phyloP scores from a whole-genome alignment of 169 alveolate genomes.

The Plasmodium inui region DNA sequence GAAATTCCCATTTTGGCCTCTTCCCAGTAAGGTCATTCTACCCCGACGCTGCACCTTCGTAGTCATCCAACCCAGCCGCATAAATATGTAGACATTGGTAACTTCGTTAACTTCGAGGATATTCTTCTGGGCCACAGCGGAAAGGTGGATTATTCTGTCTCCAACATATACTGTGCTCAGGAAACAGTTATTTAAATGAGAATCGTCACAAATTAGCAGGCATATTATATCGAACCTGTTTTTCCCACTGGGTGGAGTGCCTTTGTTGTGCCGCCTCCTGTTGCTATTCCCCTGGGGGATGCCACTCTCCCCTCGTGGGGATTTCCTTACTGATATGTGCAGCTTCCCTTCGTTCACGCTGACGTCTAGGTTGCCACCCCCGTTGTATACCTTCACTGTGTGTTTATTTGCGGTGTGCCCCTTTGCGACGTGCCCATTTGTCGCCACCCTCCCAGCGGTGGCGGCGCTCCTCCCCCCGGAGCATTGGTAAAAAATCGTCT shows the following conservation, averaged over 20 bases:
- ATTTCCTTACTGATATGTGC: neutral
- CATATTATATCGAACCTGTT: neutral
- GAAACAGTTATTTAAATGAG: slow-evolving; percentile 26
- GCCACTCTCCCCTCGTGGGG: neutral
- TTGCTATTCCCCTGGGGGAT: neutral
- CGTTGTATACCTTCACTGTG: neutral
- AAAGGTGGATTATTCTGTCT: neutral
- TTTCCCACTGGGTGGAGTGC: neutral
- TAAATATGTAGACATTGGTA: slow-evolving; percentile 24
- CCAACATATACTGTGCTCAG: slow-evolving; percentile 5
- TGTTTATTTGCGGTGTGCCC: neutral
- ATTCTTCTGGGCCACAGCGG: slow-evolving; percentile 13
- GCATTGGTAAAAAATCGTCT: slow-evolving; percentile 29
- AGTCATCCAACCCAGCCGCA: neutral
- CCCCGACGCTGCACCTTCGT: neutral
- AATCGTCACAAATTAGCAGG: slow-evolving; percentile 27
- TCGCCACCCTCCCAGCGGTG: neutral
- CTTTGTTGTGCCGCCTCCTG: neutral
- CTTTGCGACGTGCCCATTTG: neutral
- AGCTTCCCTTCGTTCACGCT: neutral
- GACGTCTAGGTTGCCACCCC: neutral
- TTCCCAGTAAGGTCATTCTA: neutral
- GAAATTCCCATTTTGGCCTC: neutral
- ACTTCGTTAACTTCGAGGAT: slow-evolving; percentile 12
- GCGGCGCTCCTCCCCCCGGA: slow-evolving; percentile 1